phyloP scores from a whole-genome alignment of 2,329 filamentous ascomycete genomes.

The Xylariales sp. region DNA sequence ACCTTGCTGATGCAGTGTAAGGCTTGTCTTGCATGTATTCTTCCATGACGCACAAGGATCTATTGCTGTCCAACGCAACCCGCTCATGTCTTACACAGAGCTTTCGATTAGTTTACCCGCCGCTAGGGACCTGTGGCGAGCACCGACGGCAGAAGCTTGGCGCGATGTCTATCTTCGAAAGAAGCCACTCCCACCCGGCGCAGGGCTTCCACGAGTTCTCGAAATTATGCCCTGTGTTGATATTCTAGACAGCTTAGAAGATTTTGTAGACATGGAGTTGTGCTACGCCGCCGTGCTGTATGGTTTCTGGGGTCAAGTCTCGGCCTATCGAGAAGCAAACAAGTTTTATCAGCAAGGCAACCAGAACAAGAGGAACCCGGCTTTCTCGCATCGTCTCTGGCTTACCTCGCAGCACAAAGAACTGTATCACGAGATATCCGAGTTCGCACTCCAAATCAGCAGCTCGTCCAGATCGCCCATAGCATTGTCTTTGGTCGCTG shows the following conservation, averaged over 20 bases:
- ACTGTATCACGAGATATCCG: constrained; percentile 22
- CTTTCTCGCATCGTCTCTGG: constrained; percentile 19
- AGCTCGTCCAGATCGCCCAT: constrained; percentile 9
- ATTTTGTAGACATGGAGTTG: constrained; percentile 24
- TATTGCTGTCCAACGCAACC: constrained; percentile 16
- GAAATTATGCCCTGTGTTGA: constrained; percentile 17
- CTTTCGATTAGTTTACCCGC: constrained; percentile 19
- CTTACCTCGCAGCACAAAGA: constrained; percentile 25
- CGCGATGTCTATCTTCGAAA: constrained; percentile 18
- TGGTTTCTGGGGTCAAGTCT: constrained; percentile 27
- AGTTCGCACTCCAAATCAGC: constrained; percentile 17
- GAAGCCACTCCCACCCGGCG: constrained; percentile 8
- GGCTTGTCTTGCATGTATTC: constrained; percentile 20
- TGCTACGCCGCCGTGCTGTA: constrained; percentile 22
- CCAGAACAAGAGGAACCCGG: background rate
- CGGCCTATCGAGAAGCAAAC: constrained; percentile 24
- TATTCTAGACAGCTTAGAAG: constrained; percentile 14
- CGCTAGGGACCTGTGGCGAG: constrained; percentile 20
- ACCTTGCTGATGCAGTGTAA: constrained; percentile 3
- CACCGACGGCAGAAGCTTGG: constrained; percentile 19
- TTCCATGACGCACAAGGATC: constrained; percentile 19
- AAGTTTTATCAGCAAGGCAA: constrained; percentile 17
- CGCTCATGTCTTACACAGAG: constrained; percentile 19
- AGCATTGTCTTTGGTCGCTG: constrained; percentile 16
- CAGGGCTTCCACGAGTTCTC: constrained; percentile 14